A percentile compares a stretch with the other conserved stretches of the same genome.
These are phyloP conservation scores for Colletotrichum navitas DNA, from an alignment of 2,329 filamentous ascomycete genomes.

Conservation along the genomic window DNA sequence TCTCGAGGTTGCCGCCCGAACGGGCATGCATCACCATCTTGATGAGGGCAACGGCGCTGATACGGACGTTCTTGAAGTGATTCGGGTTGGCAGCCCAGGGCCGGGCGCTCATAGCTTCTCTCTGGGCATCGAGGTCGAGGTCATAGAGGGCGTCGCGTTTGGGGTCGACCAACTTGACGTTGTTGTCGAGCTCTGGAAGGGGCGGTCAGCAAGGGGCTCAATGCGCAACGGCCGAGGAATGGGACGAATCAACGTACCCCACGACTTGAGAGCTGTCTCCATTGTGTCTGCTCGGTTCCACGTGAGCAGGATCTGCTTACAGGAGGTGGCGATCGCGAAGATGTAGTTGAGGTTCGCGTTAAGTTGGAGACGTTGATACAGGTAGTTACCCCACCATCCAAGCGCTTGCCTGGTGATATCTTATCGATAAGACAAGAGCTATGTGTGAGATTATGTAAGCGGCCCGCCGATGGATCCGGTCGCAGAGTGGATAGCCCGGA, in stretches of 20 bases:
- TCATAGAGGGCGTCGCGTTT: conserved; percentile 91
- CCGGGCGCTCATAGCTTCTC: conserved; percentile 70
- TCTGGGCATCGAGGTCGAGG: conserved; percentile 79
- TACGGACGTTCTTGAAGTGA: conserved; percentile 93
- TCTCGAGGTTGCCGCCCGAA: conserved; percentile 90
- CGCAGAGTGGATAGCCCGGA: not conserved
- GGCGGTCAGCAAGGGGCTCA: conserved; percentile 10
- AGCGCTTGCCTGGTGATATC: conserved; percentile 19
- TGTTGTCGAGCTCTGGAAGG: conserved; percentile 84
- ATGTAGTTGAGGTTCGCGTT: not conserved
- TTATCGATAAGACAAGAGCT: conserved; percentile 41
- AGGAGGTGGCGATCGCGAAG: conserved; percentile 17
- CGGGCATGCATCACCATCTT: conserved; percentile 99
- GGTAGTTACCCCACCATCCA: conserved; percentile 38
- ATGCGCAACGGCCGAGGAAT: not conserved
- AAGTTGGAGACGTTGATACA: conserved; percentile 12
- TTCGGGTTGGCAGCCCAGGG: conserved; percentile 85
- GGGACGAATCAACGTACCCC: conserved; percentile 44
- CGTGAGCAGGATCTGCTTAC: conserved; percentile 24
- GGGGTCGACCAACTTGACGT: conserved; percentile 84
- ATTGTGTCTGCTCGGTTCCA: conserved; percentile 42
- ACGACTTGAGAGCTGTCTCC: conserved; percentile 48
- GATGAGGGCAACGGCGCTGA: conserved; percentile 91
- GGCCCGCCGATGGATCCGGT: not conserved
- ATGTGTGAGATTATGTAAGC: not conserved